A percentile compares a stretch with the other conserved stretches of the same genome.
phyloP scores from a whole-genome alignment of 306 rosid genomes.

The Acacia confusa region DNA sequence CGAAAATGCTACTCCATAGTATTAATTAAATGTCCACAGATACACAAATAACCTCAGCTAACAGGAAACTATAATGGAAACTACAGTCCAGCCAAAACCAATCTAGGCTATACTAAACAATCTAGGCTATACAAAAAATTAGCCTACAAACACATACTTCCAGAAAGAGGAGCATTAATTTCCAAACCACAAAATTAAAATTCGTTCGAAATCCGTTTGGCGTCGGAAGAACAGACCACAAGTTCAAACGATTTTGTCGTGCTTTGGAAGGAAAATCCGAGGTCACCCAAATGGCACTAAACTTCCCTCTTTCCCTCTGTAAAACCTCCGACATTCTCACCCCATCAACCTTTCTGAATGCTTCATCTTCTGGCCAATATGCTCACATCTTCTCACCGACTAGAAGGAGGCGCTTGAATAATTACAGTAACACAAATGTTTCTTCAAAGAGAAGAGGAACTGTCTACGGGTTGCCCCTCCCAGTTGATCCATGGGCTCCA shows the following conservation, averaged over 20 bases:
- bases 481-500: constrained; percentile 96
- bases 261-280: not conserved
- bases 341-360: constrained; percentile 38
- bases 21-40: too few species aligned
- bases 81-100: too few species aligned
- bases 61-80: too few species aligned
- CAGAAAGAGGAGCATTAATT: too few species aligned
- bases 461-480: constrained; percentile 52
- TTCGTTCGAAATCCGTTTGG: not conserved
- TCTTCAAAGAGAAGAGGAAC: constrained; percentile 35
- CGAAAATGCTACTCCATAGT: too few species aligned
- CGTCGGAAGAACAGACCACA: not conserved
- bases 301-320: constrained; percentile 31
- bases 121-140: too few species aligned
- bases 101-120: too few species aligned
- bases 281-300: constrained; percentile 17
- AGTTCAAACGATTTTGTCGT: not conserved
- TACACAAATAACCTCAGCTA: too few species aligned
- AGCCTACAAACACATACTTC: too few species aligned
- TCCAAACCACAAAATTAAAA: too few species aligned
- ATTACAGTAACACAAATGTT: constrained; percentile 9
- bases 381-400: constrained; percentile 11
- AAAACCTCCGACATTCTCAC: constrained; percentile 32
- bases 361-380: constrained; percentile 3
- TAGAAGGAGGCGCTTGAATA: constrained; percentile 20